These are phyloP conservation scores for Scheffersomyces titani DNA, from an alignment of 1,139 yeast species.

Conservation along the genomic window DNA sequence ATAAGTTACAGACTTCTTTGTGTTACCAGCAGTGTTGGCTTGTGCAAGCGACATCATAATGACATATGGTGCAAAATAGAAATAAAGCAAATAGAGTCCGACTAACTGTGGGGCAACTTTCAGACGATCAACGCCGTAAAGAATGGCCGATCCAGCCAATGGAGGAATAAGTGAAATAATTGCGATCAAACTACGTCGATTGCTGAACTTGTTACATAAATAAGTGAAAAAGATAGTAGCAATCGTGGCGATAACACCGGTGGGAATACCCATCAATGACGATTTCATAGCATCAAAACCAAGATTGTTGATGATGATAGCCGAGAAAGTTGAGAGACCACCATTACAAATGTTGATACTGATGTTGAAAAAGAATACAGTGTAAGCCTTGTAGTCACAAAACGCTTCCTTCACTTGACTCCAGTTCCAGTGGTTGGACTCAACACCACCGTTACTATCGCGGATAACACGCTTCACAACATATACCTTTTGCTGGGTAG, in stretches of 20 bases:
- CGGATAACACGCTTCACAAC: conserved; percentile 30
- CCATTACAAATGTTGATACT: conserved; percentile 41
- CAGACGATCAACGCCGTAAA: conserved; percentile 14
- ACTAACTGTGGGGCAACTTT: conserved; percentile 31
- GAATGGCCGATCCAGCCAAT: conserved; percentile 19
- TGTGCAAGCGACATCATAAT: conserved; percentile 37
- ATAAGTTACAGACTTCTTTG: conserved; percentile 28
- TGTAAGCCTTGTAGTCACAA: conserved; percentile 22
- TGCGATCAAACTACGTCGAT: conserved; percentile 16
- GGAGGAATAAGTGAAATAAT: conserved; percentile 17
- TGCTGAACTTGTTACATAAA: conserved; percentile 15
- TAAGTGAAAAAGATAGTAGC: conserved; percentile 19
- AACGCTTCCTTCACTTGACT: conserved; percentile 27
- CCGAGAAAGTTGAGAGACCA: conserved; percentile 35
- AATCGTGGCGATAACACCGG: conserved; percentile 23
- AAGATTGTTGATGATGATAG: conserved; percentile 18
- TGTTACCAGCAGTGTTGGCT: conserved; percentile 39
- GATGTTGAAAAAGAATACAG: conserved; percentile 34
- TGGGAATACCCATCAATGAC: conserved; percentile 25
- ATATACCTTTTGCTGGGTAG: conserved; percentile 24
- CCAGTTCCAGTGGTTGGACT: conserved; percentile 21
- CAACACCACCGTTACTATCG: conserved; percentile 30
- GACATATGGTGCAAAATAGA: conserved; percentile 25
- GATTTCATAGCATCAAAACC: conserved; percentile 22
- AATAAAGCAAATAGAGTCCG: conserved; percentile 23